Evolutionary conservation across 306 rosid genomes (phyloP), one percentile per base, ranked within the genome.

Genomic region (Pyrus pyrifolia): DNA sequence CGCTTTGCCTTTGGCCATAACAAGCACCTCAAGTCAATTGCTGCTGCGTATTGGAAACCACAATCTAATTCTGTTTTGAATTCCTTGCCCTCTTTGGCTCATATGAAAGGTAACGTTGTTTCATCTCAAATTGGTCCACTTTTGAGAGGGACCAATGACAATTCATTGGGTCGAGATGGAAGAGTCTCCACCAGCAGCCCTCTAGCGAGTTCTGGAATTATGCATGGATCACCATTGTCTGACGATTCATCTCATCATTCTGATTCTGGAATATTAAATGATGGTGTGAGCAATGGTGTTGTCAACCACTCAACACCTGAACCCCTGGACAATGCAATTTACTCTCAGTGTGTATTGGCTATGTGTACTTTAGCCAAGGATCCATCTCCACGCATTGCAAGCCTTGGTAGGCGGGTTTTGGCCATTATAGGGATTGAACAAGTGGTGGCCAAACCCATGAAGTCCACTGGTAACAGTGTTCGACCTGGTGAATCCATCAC

Each of bases 1-100:
- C 95, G 98, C 78, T 91, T 96, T 81, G 96, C 99, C 67, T 96
- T 96, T 87, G 99, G 96, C 71, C 99, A 92, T 87, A 91, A 89
- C 86, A 88, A 93, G 87, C 88, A 89, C 84, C 96, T 96, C 60
- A 92, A 96, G 89, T 88, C 93, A 59, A 84, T 89, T 87, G 99
- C 99, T 78, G 93, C 97, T 58, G 90, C 93, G 27, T 92, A 79
- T 85, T 92, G 93, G 96, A 96, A 92, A 84, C 98, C 98, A 35
- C 99, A 96, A 74, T 67, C 92, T 73, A 90, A 84, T 88, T 86
- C 97, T 72, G 81, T 89, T 78, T 51, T 92, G 75, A 88, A 84
- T 80, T 88, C 99, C 71, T 87, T 92, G 55, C 92, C 98, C 65
- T 88, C 98, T 57, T 81, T 95, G 86, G 87, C 89, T 70, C 89